Percentiles rank a stretch among this genome's conserved stretches.
Evolutionary conservation across 1,139 yeast genomes (phyloP).

Genomic region (Scheffersomyces quercinus): DNA sequence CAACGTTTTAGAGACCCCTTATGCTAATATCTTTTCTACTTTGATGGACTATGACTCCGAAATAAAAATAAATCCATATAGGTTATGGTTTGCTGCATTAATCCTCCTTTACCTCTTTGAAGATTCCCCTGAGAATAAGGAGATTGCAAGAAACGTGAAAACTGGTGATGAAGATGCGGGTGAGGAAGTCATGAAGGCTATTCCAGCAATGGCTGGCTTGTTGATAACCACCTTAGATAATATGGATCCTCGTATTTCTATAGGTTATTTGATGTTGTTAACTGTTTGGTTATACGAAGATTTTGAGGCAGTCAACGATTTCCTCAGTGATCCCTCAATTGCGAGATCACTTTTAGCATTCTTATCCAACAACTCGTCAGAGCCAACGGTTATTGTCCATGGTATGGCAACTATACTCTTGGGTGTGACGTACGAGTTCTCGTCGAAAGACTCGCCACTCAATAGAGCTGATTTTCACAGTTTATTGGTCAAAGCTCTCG

Average conservation of each 20-base stretch:
- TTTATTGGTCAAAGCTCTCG: constrained; percentile 67
- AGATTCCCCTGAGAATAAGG: constrained; percentile 54
- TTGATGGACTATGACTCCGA: constrained; percentile 81
- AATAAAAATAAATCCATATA: constrained; percentile 77
- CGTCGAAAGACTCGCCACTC: constrained; percentile 69
- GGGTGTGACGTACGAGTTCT: constrained; percentile 83
- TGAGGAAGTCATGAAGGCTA: constrained; percentile 71
- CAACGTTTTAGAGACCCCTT: constrained; percentile 20
- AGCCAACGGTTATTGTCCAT: constrained; percentile 61
- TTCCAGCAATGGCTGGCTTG: constrained; percentile 80
- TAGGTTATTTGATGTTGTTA: constrained; percentile 77
- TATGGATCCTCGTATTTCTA: constrained; percentile 72
- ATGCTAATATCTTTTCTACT: constrained; percentile 62
- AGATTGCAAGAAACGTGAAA: constrained; percentile 52
- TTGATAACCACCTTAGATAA: constrained; percentile 64
- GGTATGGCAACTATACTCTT: constrained; percentile 73
- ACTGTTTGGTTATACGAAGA: constrained; percentile 82
- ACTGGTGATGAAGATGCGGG: constrained; percentile 69
- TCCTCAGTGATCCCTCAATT: constrained; percentile 66
- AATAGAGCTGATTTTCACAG: constrained; percentile 64
- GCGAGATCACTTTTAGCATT: constrained; percentile 69
- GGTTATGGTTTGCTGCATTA: constrained; percentile 80
- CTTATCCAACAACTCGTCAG: constrained; percentile 61
- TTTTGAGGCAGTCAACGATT: constrained; percentile 70
- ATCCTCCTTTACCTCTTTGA: constrained; percentile 64